These are phyloP conservation scores for Paramecium sonneborni DNA, from an alignment of 73 alveolate species.

Conservation along the genomic window DNA sequence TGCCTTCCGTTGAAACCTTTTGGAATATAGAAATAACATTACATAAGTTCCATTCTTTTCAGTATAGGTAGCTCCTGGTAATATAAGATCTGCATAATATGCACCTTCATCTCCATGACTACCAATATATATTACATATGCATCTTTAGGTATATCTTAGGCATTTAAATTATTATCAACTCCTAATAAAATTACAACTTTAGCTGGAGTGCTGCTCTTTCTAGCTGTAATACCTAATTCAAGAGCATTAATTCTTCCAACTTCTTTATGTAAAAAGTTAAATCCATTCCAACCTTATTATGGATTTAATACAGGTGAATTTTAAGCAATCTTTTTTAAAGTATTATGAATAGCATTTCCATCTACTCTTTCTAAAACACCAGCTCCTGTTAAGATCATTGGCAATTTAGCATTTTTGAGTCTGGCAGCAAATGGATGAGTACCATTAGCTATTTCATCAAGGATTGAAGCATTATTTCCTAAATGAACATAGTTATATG, in stretches of 20 bases:
- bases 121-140: conserved; percentile 87
- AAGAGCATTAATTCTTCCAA: conserved; percentile 80
- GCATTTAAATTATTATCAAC: conserved; percentile 82
- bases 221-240: conserved; percentile 85
- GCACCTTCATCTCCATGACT: conserved; percentile 95
- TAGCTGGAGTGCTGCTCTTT: conserved; percentile 63
- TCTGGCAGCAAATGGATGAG: conserved; percentile 80
- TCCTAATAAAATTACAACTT: conserved; percentile 80
- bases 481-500: conserved; percentile 75
- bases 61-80: conserved; percentile 88
- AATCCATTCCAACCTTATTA: conserved; percentile 85
- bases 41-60: conserved; percentile 84
- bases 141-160: conserved; percentile 87
- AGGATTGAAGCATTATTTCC: conserved; percentile 79
- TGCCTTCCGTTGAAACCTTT: conserved; percentile 83
- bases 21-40: background rate
- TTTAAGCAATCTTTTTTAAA: conserved; percentile 67
- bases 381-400: conserved; percentile 73
- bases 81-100: conserved; percentile 80
- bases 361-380: conserved; percentile 75
- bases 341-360: conserved; percentile 77
- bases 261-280: conserved; percentile 77
- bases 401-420: conserved; percentile 82
- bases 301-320: conserved; percentile 71
- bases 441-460: conserved; percentile 77